Conservation (phyloP, 1,139 yeast genomes). For the Chernovozyma aurita region DNA sequence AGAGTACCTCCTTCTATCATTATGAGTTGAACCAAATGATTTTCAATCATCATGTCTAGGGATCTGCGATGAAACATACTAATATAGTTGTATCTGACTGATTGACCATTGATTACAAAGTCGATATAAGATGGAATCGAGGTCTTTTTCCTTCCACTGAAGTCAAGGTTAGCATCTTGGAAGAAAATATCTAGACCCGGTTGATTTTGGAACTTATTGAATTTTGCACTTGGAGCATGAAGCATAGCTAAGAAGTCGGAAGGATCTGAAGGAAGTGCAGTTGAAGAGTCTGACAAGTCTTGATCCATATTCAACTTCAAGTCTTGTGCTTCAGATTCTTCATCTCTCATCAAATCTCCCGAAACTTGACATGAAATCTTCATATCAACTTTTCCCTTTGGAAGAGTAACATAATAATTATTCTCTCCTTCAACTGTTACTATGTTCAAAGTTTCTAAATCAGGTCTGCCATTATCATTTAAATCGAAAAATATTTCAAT, state of each 20-base stretch:
- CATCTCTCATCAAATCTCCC: constrained; percentile 21
- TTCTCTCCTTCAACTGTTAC: constrained; percentile 49
- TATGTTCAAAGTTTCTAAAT: constrained; percentile 34
- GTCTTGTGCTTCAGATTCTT: neutral
- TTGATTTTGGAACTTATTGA: constrained; percentile 31
- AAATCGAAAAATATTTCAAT: constrained; percentile 52
- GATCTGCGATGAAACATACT: constrained; percentile 40
- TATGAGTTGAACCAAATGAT: constrained; percentile 38
- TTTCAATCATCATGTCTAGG: constrained; percentile 34
- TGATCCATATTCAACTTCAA: neutral
- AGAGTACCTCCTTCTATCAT: constrained; percentile 53
- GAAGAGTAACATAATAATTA: constrained; percentile 36
- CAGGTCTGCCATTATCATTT: constrained; percentile 34
- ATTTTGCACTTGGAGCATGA: constrained; percentile 28
- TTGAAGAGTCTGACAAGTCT: neutral
- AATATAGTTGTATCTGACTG: constrained; percentile 40
- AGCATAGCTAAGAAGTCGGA: constrained; percentile 11
- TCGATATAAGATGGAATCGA: constrained; percentile 35
- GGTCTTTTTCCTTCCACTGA: constrained; percentile 32
- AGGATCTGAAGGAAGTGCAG: neutral
- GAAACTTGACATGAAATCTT: constrained; percentile 40
- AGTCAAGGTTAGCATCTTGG: constrained; percentile 31
- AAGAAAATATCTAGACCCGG: constrained; percentile 46
- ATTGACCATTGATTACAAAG: constrained; percentile 30
- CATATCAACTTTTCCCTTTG: constrained; percentile 38